A percentile compares a stretch with the other conserved stretches of the same genome.
These are phyloP conservation scores for Diutina catenulata DNA, from an alignment of 1,139 yeast genomes.

Conservation along the genomic window DNA sequence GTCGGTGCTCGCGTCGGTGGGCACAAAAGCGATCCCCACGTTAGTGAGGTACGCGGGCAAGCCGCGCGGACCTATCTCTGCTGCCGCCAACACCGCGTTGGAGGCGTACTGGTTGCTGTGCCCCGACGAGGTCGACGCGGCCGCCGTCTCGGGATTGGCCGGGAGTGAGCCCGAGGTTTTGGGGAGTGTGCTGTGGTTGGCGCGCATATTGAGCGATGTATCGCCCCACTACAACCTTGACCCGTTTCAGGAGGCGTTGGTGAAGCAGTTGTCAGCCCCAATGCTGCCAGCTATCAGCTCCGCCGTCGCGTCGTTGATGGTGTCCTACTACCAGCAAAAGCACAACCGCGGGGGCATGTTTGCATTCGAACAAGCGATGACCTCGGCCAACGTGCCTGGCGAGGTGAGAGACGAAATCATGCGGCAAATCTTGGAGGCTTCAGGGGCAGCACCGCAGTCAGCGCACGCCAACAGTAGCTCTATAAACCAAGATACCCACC, in stretches of 20 bases:
- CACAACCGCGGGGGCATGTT: too few species aligned
- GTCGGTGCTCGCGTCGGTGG: constrained; percentile 32
- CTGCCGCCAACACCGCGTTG: constrained; percentile 43
- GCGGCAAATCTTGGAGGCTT: too few species aligned
- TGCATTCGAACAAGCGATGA: too few species aligned
- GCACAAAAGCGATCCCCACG: constrained; percentile 46
- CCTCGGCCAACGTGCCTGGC: too few species aligned
- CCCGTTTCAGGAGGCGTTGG: constrained; percentile 17
- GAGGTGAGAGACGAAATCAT: too few species aligned
- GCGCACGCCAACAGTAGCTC: too few species aligned
- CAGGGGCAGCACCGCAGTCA: too few species aligned
- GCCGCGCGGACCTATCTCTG: too few species aligned
- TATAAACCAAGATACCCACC: too few species aligned
- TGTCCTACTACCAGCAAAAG: constrained; percentile 17
- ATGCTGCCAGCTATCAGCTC: too few species aligned
- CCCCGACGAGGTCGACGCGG: constrained; percentile 40
- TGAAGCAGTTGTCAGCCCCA: constrained; percentile 13
- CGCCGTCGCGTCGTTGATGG: constrained; percentile 14
- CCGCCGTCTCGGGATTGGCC: background rate
- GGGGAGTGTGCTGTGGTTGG: constrained; percentile 28
- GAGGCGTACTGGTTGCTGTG: constrained; percentile 60
- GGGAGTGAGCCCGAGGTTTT: constrained; percentile 15
- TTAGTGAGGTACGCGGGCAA: too few species aligned
- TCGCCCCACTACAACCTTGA: constrained; percentile 23
- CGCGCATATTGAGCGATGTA: constrained; percentile 18